Evolutionary conservation across 768 basidiomycete genomes (phyloP).

Genomic region (Kwoniella newhampshirensis): DNA sequence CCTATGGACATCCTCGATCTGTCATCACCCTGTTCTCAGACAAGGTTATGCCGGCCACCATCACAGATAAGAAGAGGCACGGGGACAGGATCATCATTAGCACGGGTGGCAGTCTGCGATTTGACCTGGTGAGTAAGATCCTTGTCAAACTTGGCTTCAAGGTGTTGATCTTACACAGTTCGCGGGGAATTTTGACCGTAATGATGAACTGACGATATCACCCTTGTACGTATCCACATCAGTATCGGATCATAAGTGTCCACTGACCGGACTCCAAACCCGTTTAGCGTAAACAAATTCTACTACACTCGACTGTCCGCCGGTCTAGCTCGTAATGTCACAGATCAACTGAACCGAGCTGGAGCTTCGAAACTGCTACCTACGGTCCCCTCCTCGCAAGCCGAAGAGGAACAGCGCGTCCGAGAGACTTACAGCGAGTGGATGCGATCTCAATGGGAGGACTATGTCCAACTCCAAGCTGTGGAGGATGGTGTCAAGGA

Average conservation of each 20-base stretch:
- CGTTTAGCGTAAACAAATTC: slow-evolving; percentile 29
- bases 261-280: slow-evolving; percentile 10
- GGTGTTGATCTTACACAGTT: slow-evolving; percentile 33
- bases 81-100: slow-evolving; percentile 35
- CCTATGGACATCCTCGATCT: slow-evolving; percentile 33
- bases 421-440: slow-evolving; percentile 18
- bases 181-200: slow-evolving; percentile 69
- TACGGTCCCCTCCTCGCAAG: background rate
- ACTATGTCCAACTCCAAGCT: slow-evolving; percentile 17
- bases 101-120: slow-evolving; percentile 54
- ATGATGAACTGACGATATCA: slow-evolving; percentile 73
- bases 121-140: slow-evolving; percentile 49
- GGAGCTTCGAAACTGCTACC: slow-evolving; percentile 37
- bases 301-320: slow-evolving; percentile 34
- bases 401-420: slow-evolving; percentile 29
- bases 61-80: slow-evolving; percentile 48
- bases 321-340: slow-evolving; percentile 32
- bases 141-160: background rate
- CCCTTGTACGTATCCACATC: slow-evolving; percentile 58
- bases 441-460: slow-evolving; percentile 29
- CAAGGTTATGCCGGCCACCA: slow-evolving; percentile 62
- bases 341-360: slow-evolving; percentile 38
- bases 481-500: background rate
- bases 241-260: background rate
- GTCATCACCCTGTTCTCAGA: slow-evolving; percentile 48